These are phyloP conservation scores for Microcera coccophila DNA, from an alignment of 2,329 filamentous ascomycete species.

Conservation along the genomic window DNA sequence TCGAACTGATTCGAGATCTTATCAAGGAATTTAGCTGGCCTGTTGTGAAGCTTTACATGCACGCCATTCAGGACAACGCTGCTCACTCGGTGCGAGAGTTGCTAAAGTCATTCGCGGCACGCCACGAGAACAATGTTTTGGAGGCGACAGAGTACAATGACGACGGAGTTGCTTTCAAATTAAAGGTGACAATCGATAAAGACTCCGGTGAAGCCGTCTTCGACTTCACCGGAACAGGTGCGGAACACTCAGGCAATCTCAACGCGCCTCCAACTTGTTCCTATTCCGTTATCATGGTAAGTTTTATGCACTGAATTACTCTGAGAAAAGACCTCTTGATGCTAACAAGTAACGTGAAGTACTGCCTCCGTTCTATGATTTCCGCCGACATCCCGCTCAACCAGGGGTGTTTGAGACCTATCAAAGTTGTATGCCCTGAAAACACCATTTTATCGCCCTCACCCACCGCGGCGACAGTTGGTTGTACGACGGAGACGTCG, in stretches of 20 bases:
- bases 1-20: conserved; percentile 67
- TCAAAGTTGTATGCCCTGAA: conserved; percentile 26
- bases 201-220: conserved; percentile 73
- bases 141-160: conserved; percentile 80
- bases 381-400: conserved; percentile 33
- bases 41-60: conserved; percentile 81
- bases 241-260: conserved; percentile 29
- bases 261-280: conserved; percentile 27
- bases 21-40: conserved; percentile 75
- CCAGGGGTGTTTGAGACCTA: conserved; percentile 47
- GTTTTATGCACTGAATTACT: conserved; percentile 14
- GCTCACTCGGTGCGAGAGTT: conserved; percentile 71
- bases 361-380: conserved; percentile 32
- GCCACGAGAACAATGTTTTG: conserved; percentile 67
- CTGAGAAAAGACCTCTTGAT: background rate
- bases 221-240: conserved; percentile 31
- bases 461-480: conserved; percentile 30
- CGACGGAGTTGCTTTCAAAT: conserved; percentile 72
- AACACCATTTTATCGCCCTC: conserved; percentile 35
- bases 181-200: conserved; percentile 71
- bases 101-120: conserved; percentile 65
- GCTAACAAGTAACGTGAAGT: too few relatives aligned
- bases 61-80: conserved; percentile 75
- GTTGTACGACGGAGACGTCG: conserved; percentile 31
- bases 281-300: conserved; percentile 26